phyloP scores from a whole-genome alignment of 768 basidiomycete genomes.

The Boletus fagicola region DNA sequence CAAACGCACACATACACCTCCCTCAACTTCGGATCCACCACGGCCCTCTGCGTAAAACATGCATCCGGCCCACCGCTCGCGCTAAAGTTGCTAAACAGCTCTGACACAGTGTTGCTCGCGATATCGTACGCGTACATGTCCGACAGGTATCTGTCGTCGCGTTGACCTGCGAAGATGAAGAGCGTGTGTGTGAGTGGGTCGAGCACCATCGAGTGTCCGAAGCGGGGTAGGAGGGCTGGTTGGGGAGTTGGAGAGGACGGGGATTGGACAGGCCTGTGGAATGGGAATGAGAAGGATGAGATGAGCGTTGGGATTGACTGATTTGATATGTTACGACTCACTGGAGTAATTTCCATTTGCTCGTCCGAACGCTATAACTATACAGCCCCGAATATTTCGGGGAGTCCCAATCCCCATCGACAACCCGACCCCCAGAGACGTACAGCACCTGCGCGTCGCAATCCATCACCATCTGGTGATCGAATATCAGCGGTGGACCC shows the following conservation, averaged over 20 bases:
- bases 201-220: conserved; percentile 80
- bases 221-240: conserved; percentile 55
- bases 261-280: conserved; percentile 23
- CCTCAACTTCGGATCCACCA: conserved; percentile 56
- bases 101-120: conserved; percentile 51
- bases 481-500: conserved; percentile 72
- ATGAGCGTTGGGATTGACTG: neutral
- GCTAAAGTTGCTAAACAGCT: conserved; percentile 64
- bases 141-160: conserved; percentile 61
- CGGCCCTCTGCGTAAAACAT: conserved; percentile 73
- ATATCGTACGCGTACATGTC: conserved; percentile 80
- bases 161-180: conserved; percentile 74
- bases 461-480: conserved; percentile 82
- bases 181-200: conserved; percentile 57
- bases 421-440: conserved; percentile 71
- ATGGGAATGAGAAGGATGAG: neutral
- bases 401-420: conserved; percentile 60
- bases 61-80: conserved; percentile 63
- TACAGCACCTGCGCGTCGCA: conserved; percentile 68
- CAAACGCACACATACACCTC: conserved; percentile 71
- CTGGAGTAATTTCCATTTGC: conserved; percentile 70
- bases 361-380: conserved; percentile 62
- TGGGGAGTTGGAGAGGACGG: conserved; percentile 28
- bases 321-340: conserved; percentile 35
- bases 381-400: conserved; percentile 70